These are phyloP conservation scores for Colletotrichum chlorophyti DNA, from an alignment of 2,329 filamentous ascomycete species.

Conservation along the genomic window DNA sequence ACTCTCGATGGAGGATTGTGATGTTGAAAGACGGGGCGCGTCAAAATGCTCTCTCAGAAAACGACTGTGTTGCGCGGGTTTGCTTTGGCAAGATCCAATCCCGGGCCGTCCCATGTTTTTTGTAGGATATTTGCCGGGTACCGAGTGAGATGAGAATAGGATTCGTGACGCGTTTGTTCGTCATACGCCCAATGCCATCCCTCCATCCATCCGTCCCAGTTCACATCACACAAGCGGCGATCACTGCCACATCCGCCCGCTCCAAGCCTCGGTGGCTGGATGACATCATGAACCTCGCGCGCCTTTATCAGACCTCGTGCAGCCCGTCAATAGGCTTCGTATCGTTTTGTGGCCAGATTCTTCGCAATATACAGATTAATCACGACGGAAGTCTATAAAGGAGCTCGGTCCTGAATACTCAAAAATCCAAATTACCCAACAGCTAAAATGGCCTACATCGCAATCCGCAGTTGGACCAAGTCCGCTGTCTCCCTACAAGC, in stretches of 20 bases:
- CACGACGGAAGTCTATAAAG: too few relatives aligned
- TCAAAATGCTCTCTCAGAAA: too few relatives aligned
- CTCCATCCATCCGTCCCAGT: background rate
- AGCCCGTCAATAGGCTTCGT: too few relatives aligned
- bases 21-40: too few relatives aligned
- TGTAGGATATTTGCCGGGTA: background rate
- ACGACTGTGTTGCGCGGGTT: too few relatives aligned
- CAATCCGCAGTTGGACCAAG: background rate
- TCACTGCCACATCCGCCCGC: slow-evolving; percentile 7
- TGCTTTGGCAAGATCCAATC: background rate
- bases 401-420: too few relatives aligned
- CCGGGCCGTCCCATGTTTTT: background rate
- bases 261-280: background rate
- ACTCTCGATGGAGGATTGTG: too few relatives aligned
- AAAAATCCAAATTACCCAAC: background rate
- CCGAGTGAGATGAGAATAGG: background rate
- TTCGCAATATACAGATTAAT: background rate
- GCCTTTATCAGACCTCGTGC: slow-evolving; percentile 7
- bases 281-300: slow-evolving; percentile 14
- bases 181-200: slow-evolving; percentile 7
- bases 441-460: background rate
- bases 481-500: background rate
- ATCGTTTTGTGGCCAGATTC: too few relatives aligned
- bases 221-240: slow-evolving; percentile 17
- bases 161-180: background rate